Base-by-base conservation (phyloP, 176 grass and related monocot genomes). In the Chloris gayana region DNA sequence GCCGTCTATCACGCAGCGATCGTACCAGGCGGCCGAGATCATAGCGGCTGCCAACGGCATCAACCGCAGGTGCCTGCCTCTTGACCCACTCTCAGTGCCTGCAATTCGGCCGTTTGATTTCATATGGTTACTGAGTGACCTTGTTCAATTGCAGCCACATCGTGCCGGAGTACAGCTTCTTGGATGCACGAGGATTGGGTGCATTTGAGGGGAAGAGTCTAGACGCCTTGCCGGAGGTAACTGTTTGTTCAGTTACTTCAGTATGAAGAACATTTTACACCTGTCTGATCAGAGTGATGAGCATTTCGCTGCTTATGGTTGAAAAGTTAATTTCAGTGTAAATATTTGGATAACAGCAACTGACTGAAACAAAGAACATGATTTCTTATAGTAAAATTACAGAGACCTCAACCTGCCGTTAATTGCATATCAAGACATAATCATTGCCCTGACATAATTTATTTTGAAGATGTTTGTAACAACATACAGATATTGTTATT, bases 111-210 rank as follows among this genome's bases (percentile, higher is more conserved):
- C 35, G 35, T 37, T 6, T 37, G 7, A 37, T 37, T 70, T 64
- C 27, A 46, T 41, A 47, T 0, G 47, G 15, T 22, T 38, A 64
- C 34, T 35, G 13, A 67, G 19, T 72, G 5, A 64, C 1, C 10
- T 33, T 75, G 24, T 73, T 56, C 14, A 19, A 57, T 85, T 80
- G 82, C 56, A 98, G 92, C 54, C 88, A 63, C 14, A 94, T 98
- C 57, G 95, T 94, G 62, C 95, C 95, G 13, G 95, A 98, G 80
- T 98, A 93, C 77, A 98, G 92, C 83, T 98, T 98, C 79, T 90
- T 98, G 67, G 95, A 98, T 83, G 95, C 95, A 1, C 80, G 95
- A 6, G 95, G 95, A 61, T 82, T 98, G 67, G 95, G 92, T 9
- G 92, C 92, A 2, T 98, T 93, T 39, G 92, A 94, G 67, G 83